These are phyloP conservation scores for Mycena leptocephala DNA, from an alignment of 768 basidiomycete species.

Conservation along the genomic window DNA sequence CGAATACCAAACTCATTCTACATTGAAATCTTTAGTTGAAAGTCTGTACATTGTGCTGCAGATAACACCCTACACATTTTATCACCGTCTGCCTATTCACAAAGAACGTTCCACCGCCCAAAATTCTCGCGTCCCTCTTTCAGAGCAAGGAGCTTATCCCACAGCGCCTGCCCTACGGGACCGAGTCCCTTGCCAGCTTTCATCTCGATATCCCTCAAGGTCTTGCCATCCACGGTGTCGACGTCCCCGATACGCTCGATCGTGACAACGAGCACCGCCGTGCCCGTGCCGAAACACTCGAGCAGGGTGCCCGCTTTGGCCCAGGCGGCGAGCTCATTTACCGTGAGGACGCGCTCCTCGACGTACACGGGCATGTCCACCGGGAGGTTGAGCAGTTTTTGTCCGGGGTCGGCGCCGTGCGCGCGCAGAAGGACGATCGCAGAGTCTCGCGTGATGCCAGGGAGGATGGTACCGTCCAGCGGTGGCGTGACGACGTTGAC, in stretches of 20 bases:
- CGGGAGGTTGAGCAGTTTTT: conserved; percentile 58
- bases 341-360: too few relatives aligned
- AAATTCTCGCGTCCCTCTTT: conserved; percentile 79
- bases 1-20: too few relatives aligned
- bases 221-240: conserved; percentile 44
- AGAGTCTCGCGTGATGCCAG: conserved; percentile 90
- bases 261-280: conserved; percentile 81
- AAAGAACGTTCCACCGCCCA: conserved; percentile 74
- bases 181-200: conserved; percentile 54
- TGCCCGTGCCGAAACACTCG: too few relatives aligned
- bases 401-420: conserved; percentile 62
- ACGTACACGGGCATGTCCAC: conserved; percentile 56
- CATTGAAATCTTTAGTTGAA: too few relatives aligned
- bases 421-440: conserved; percentile 76
- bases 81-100: too few relatives aligned
- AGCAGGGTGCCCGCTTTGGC: conserved; percentile 66
- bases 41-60: too few relatives aligned
- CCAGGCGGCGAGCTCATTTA: conserved; percentile 66
- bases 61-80: too few relatives aligned
- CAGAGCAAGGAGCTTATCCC: conserved; percentile 75
- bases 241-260: conserved; percentile 69
- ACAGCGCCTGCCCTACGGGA: conserved; percentile 74
- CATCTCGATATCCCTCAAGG: conserved; percentile 37
- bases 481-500: conserved; percentile 88
- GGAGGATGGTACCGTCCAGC: conserved; percentile 89